Conservation (phyloP, 2,329 filamentous ascomycete species). For the Fusarium sp. region DNA sequence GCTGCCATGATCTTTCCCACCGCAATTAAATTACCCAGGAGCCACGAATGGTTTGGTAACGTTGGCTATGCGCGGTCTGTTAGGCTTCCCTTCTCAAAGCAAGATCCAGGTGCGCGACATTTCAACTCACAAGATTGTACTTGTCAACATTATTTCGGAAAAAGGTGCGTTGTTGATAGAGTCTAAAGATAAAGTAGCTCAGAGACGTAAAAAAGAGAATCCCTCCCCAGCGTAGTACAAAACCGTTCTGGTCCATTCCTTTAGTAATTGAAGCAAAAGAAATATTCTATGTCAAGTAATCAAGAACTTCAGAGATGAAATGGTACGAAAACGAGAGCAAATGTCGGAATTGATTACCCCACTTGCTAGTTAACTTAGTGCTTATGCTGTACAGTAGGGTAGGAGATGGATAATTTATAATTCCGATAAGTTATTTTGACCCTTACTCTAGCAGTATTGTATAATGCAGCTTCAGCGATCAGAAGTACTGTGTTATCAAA, state of each 20-base stretch:
- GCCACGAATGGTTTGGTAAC: not conserved
- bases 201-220: not conserved
- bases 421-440: not conserved
- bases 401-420: not conserved
- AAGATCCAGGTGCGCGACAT: not conserved
- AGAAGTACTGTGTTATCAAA: fast-evolving
- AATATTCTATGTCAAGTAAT: fast-evolving
- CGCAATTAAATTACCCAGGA: not conserved
- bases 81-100: not conserved
- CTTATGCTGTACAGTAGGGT: not conserved
- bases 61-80: not conserved
- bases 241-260: not conserved
- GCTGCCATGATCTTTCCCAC: slow-evolving; percentile 1
- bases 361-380: not conserved
- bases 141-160: not conserved
- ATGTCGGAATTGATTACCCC: not conserved
- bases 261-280: not conserved
- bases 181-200: not conserved
- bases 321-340: not conserved
- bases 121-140: not conserved
- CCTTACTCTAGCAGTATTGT: not conserved
- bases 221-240: not conserved
- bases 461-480: not conserved
- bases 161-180: not conserved
- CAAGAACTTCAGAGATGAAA: fast-evolving